A percentile compares a stretch with the other conserved stretches of the same genome.
Conservation (phyloP, 148 eudicot species). For the Pharnaceum exiguum region DNA sequence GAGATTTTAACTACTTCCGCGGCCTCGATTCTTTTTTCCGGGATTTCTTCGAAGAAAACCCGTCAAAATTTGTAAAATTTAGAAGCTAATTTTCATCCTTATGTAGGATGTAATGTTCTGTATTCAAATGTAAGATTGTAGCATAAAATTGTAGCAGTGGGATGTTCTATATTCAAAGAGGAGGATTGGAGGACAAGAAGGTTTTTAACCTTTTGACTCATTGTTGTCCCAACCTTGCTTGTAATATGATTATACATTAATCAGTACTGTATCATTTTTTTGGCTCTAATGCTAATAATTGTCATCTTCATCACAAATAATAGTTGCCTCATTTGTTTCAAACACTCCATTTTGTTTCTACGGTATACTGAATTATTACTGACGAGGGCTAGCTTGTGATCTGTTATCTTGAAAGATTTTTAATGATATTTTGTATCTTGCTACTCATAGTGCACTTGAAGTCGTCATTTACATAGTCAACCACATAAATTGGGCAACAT, state of each 20-base stretch:
- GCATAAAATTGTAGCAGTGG: slow-evolving; percentile 16
- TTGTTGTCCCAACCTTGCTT: slow-evolving; percentile 2
- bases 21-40: slow-evolving; percentile 30
- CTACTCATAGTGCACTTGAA: too few species aligned
- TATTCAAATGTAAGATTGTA: slow-evolving; percentile 16
- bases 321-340: not conserved
- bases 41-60: slow-evolving; percentile 20
- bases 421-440: too few species aligned
- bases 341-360: too few species aligned
- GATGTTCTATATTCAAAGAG: too few species aligned
- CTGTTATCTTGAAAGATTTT: too few species aligned
- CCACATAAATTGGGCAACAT: too few species aligned
- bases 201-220: not conserved
- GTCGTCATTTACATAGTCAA: too few species aligned
- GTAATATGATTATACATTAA: slow-evolving; percentile 11
- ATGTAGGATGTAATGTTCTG: slow-evolving; percentile 18
- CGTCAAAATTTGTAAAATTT: slow-evolving; percentile 26
- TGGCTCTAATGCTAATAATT: slow-evolving; percentile 8
- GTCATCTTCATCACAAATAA: not conserved
- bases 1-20: slow-evolving; percentile 9
- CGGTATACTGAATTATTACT: too few species aligned
- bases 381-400: too few species aligned
- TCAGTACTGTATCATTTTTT: not conserved
- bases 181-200: slow-evolving; percentile 3
- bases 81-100: slow-evolving; percentile 29